Conservation (phyloP, 768 basidiomycete genomes). For the Dendrothele bispora region DNA sequence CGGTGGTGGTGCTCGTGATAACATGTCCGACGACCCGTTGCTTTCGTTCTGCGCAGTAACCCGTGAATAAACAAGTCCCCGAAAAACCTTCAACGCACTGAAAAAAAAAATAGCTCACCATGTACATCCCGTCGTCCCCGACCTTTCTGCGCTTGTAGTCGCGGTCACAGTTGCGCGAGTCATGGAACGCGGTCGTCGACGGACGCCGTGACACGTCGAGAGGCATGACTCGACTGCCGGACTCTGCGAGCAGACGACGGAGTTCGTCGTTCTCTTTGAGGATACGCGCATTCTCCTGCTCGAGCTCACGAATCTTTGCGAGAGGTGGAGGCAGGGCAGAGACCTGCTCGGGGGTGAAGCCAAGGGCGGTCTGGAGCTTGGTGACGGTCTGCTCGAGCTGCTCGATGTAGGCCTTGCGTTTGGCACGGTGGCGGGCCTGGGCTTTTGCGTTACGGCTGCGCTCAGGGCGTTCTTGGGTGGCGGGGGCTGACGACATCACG, state of each 20-base stretch:
- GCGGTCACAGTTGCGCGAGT: slow-evolving; percentile 50
- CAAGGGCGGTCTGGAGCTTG: slow-evolving; percentile 75
- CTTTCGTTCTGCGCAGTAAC: slow-evolving; percentile 21
- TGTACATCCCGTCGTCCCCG: slow-evolving; percentile 53
- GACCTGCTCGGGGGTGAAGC: slow-evolving; percentile 74
- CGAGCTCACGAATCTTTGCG: slow-evolving; percentile 77
- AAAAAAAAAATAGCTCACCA: slow-evolving; percentile 34
- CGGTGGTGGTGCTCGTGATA: slow-evolving; percentile 48
- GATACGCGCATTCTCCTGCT: slow-evolving; percentile 74
- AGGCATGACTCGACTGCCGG: slow-evolving; percentile 31
- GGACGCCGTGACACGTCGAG: slow-evolving; percentile 48
- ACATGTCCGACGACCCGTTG: slow-evolving; percentile 31
- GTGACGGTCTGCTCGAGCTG: slow-evolving; percentile 89
- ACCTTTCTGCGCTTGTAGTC: slow-evolving; percentile 65
- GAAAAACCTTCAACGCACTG: neutral
- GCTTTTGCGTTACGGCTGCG: slow-evolving; percentile 87
- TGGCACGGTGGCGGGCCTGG: slow-evolving; percentile 87
- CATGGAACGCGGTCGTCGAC: slow-evolving; percentile 46
- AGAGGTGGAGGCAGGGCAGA: slow-evolving; percentile 71
- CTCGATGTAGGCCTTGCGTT: slow-evolving; percentile 91
- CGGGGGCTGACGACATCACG: slow-evolving; percentile 3
- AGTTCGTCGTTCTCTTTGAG: slow-evolving; percentile 75
- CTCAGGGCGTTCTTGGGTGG: slow-evolving; percentile 62
- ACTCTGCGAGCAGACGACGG: slow-evolving; percentile 61
- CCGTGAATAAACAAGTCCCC: slow-evolving; percentile 5